Evolutionary conservation across 305 asterid genomes (phyloP).

Genomic region (Fraxinus angustifolia): DNA sequence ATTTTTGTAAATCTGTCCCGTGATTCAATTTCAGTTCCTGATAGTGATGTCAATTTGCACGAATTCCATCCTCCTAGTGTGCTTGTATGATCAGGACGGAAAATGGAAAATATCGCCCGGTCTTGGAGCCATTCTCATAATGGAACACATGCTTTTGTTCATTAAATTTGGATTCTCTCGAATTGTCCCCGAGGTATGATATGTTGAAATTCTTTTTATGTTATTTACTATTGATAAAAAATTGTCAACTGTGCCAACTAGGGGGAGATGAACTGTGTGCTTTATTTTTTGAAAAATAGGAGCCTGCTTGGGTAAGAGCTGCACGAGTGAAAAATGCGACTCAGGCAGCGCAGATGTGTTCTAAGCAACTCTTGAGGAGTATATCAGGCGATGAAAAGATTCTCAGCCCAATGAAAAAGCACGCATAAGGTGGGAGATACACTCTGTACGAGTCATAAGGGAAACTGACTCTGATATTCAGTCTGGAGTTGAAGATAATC

Average conservation of each 20-base stretch:
- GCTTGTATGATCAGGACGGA: conserved; percentile 81
- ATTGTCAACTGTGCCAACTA: not conserved
- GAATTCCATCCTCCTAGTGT: conserved; percentile 70
- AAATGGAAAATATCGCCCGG: conserved; percentile 83
- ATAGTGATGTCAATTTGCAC: conserved; percentile 87
- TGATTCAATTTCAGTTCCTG: conserved; percentile 57
- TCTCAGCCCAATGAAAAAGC: conserved; percentile 33
- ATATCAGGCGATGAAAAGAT: conserved; percentile 53
- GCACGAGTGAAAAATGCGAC: conserved; percentile 68
- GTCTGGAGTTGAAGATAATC: not conserved
- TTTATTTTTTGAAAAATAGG: conserved; percentile 40
- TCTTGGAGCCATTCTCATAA: conserved; percentile 74
- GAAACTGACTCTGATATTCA: not conserved
- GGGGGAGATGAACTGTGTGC: not conserved
- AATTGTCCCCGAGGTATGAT: conserved; percentile 81
- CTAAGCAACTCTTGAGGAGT: conserved; percentile 66
- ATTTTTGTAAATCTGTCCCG: conserved; percentile 6
- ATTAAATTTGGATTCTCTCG: conserved; percentile 82
- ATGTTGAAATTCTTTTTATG: not conserved
- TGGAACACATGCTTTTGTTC: conserved; percentile 82
- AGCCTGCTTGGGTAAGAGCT: conserved; percentile 94
- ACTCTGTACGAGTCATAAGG: not conserved
- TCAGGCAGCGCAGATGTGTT: conserved; percentile 75
- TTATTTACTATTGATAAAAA: not conserved
- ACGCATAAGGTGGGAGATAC: conserved; percentile 14